Evolutionary conservation across 1,284 basidiomycete species (phyloP).

Genomic region (Heterobasidion irregulare): DNA sequence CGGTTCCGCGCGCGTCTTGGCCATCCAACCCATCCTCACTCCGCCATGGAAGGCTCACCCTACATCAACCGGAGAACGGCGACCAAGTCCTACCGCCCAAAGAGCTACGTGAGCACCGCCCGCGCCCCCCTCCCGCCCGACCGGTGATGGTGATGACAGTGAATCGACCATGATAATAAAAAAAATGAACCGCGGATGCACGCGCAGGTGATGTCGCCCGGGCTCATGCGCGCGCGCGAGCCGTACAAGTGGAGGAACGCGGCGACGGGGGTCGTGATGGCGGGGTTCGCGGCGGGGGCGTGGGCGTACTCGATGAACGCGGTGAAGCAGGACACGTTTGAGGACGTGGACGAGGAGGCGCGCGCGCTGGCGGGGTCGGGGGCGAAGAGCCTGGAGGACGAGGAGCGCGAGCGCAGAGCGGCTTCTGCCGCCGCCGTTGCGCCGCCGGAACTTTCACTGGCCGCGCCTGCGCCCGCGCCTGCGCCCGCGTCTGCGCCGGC

Average conservation of each 20-base stretch:
- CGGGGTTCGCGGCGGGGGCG: constrained; percentile 74
- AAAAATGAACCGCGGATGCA: no score
- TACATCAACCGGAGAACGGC: constrained; percentile 14
- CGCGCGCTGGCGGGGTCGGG: constrained; percentile 37
- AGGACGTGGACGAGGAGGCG: constrained; percentile 75
- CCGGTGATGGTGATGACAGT: no score
- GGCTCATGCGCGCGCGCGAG: constrained; percentile 79
- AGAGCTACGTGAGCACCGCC: constrained; percentile 15
- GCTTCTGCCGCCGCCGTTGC: constrained; percentile 2
- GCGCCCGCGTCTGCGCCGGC: constrained; percentile 4
- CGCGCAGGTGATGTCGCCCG: constrained; percentile 72
- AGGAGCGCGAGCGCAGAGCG: constrained; percentile 12
- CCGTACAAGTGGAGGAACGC: constrained; percentile 79
- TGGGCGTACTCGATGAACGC: constrained; percentile 92
- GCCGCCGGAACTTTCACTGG: constrained; percentile 2
- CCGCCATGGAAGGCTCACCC: constrained; percentile 8
- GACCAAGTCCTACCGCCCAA: constrained; percentile 15
- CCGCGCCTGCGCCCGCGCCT: no score
- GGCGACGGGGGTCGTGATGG: constrained; percentile 67
- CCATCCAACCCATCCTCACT: not conserved
- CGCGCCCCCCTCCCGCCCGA: not conserved
- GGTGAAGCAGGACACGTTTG: constrained; percentile 90
- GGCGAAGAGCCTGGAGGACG: constrained; percentile 19
- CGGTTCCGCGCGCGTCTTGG: no score
- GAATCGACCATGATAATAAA: no score